These are phyloP conservation scores for Agroathelia rolfsii DNA, from an alignment of 1,284 basidiomycete species.

Conservation along the genomic window DNA sequence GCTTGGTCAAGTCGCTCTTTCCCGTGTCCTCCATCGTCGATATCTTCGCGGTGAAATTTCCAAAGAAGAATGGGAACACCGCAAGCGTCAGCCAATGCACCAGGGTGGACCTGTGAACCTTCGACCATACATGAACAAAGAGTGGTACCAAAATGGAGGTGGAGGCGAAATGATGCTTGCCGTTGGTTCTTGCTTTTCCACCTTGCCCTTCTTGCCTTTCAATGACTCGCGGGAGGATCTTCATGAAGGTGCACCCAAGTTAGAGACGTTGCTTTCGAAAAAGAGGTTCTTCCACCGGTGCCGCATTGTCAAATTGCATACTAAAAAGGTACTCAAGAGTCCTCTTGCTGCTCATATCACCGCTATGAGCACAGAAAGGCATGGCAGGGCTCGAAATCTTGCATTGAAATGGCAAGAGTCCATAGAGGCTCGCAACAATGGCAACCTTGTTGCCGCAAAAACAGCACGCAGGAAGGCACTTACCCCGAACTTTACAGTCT, in stretches of 20 bases:
- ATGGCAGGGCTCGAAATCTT: no score
- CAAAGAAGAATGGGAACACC: conserved; percentile 41
- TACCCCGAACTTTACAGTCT: no score
- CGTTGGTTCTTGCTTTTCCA: conserved; percentile 34
- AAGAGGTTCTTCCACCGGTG: conserved; percentile 37
- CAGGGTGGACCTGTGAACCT: conserved; percentile 41
- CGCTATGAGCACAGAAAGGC: no score
- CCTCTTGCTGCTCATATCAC: conserved; percentile 44
- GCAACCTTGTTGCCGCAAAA: no score
- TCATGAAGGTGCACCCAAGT: conserved; percentile 29
- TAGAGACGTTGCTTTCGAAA: conserved; percentile 31
- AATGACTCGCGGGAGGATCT: conserved; percentile 18
- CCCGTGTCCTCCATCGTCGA: conserved; percentile 39
- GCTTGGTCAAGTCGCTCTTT: conserved; percentile 43
- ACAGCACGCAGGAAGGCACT: no score
- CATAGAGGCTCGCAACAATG: no score
- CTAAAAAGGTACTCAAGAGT: conserved; percentile 24
- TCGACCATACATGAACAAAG: conserved; percentile 37
- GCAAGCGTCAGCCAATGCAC: conserved; percentile 40
- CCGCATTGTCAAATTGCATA: conserved; percentile 27
- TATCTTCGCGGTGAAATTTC: conserved; percentile 38
- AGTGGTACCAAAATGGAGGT: conserved; percentile 39
- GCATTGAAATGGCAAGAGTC: no score
- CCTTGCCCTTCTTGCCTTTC: conserved; percentile 43
- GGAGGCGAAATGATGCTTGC: conserved; percentile 30